Percentiles rank a stretch among this genome's conserved stretches.
These are phyloP conservation scores for Cyclocybe cylindracea DNA, from an alignment of 768 basidiomycete genomes.

Conservation along the genomic window DNA sequence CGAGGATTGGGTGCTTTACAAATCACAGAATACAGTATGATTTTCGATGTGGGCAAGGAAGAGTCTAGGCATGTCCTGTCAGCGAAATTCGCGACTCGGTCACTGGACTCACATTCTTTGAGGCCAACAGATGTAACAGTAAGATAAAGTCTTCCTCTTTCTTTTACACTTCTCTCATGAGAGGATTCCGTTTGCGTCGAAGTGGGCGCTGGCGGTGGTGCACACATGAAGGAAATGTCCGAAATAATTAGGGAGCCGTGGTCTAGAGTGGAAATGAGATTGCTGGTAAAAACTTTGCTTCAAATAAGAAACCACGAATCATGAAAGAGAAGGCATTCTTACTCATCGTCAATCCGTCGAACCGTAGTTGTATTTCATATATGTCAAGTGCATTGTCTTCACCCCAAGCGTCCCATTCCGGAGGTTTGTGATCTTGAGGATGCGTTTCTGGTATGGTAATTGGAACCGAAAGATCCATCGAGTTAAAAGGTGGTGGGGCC, in stretches of 20 bases:
- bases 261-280: slow-evolving; percentile 9
- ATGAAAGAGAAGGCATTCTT: background rate
- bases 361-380: slow-evolving; percentile 56
- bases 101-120: slow-evolving; percentile 50
- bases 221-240: slow-evolving; percentile 47
- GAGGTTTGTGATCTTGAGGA: slow-evolving; percentile 25
- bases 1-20: slow-evolving; percentile 11
- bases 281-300: slow-evolving; percentile 5
- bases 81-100: background rate
- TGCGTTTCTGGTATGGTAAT: slow-evolving; percentile 29
- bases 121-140: slow-evolving; percentile 59
- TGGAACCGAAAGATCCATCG: slow-evolving; percentile 44
- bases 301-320: background rate
- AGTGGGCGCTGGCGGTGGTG: slow-evolving; percentile 29
- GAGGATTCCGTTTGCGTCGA: slow-evolving; percentile 20
- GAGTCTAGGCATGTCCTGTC: slow-evolving; percentile 24
- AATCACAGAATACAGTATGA: slow-evolving; percentile 35
- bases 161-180: slow-evolving; percentile 16
- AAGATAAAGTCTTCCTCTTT: slow-evolving; percentile 42
- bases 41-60: slow-evolving; percentile 38
- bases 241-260: slow-evolving; percentile 7
- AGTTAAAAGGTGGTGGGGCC: slow-evolving; percentile 27
- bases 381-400: slow-evolving; percentile 63
- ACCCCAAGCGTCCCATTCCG: slow-evolving; percentile 56
- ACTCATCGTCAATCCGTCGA: slow-evolving; percentile 48